These are phyloP conservation scores for Phoma sp. DNA, from an alignment of 2,329 filamentous ascomycete species.

Conservation along the genomic window DNA sequence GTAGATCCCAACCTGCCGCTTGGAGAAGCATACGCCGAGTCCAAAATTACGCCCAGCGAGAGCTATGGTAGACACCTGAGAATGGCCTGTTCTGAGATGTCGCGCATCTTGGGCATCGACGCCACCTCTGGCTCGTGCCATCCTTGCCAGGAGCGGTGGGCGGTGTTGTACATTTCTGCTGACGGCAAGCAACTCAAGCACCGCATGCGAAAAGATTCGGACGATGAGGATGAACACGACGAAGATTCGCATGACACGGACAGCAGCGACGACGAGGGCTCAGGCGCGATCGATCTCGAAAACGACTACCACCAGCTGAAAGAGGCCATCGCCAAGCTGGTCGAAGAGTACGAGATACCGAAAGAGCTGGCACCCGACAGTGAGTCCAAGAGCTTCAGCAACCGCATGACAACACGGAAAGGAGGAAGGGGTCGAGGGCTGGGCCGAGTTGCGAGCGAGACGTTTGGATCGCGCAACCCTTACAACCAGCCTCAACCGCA, in stretches of 20 bases:
- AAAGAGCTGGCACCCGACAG: constrained; percentile 67
- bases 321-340: constrained; percentile 78
- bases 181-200: constrained; percentile 74
- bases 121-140: constrained; percentile 72
- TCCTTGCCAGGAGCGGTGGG: constrained; percentile 83
- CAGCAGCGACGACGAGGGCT: constrained; percentile 54
- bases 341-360: constrained; percentile 82
- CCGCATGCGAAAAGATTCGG: constrained; percentile 74
- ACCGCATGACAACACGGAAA: constrained; percentile 64
- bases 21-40: constrained; percentile 42
- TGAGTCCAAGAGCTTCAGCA: constrained; percentile 71
- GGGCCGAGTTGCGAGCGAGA: constrained; percentile 37
- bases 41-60: constrained; percentile 57
- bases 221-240: constrained; percentile 68
- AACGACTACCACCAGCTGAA: constrained; percentile 83
- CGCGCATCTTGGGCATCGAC: constrained; percentile 68
- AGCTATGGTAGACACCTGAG: constrained; percentile 61
- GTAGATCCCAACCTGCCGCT: constrained; percentile 30
- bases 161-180: constrained; percentile 77
- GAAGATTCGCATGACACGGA: constrained; percentile 62
- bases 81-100: constrained; percentile 74
- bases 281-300: constrained; percentile 65
- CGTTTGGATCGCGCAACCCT: constrained; percentile 60
- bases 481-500: constrained; percentile 43
- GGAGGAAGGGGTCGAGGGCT: constrained; percentile 37